Base-by-base conservation (phyloP, 495 filamentous ascomycete species). In the Neurospora tetrasperma region DNA sequence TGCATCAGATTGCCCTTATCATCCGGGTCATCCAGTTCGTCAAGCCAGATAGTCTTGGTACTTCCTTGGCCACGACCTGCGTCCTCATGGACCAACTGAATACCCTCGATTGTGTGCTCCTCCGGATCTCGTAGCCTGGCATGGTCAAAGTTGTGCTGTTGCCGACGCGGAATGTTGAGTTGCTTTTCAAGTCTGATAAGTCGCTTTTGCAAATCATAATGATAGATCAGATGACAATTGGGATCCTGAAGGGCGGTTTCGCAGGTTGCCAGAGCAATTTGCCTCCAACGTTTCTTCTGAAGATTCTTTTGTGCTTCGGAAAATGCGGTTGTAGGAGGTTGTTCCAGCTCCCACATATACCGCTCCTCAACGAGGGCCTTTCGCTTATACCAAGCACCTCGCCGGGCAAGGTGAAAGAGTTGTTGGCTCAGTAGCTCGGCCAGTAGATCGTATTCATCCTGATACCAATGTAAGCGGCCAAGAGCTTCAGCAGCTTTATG, bases 301-400 rank as follows among this genome's bases (percentile, higher is more conserved):
- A 92, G 86, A 78, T 92, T 94, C 80, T 91, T 94, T 75, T 91
- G 90, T 23, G 78, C 75, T 11, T 85, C 85, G 10, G 73, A 43
- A 69, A 81, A 77, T 14, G 72, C 48, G 23, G 78, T 79, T 5
- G 77, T 71, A 2, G 79, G 82, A 1, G 80, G 77, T 0, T 89
- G 83, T 1, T 85, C 86, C 4, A 92, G 77, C 1, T 85, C 84
- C 79, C 88, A 85, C 92, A 98, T 94, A 78, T 99, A 98, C 75
- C 94, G 93, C 81, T 99, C 96, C 82, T 99, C 96, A 20, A 99
- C 80, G 7, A 99, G 82, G 1, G 96, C 96, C 82, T 94, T 97
- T 18, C 96, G 92, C 80, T 98, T 94, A 78, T 98, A 98, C 96
- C 96, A 99, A 2, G 90, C 90, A 1, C 96, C 96, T 31, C 95